Conservation (phyloP, 116 monocot genomes). For the Dioscorea cayenensis region DNA sequence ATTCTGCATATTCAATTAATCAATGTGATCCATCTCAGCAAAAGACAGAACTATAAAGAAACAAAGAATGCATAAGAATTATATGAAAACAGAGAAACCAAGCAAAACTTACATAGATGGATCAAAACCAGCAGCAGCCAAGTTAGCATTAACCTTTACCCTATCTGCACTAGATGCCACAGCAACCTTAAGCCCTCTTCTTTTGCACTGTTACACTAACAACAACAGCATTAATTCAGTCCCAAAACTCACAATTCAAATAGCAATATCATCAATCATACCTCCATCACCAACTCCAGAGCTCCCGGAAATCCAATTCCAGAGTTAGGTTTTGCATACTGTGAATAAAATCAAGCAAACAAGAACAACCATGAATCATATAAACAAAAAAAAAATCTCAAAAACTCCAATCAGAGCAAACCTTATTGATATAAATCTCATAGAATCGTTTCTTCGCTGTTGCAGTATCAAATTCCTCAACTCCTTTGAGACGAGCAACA, state of each 20-base stretch:
- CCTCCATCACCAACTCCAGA: constrained; percentile 78
- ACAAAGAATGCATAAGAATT: not conserved
- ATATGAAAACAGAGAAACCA: not conserved
- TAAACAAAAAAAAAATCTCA: constrained; percentile 1
- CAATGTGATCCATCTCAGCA: not conserved
- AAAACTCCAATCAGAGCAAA: not conserved
- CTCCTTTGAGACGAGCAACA: constrained; percentile 72
- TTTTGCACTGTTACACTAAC: constrained; percentile 56
- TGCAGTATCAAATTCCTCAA: constrained; percentile 54
- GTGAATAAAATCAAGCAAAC: constrained; percentile 11
- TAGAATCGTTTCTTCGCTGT: constrained; percentile 82
- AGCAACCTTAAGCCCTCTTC: constrained; percentile 82
- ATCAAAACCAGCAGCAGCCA: constrained; percentile 81
- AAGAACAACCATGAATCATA: not conserved
- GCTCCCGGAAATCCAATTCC: constrained; percentile 97
- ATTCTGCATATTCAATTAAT: too few relatives aligned
- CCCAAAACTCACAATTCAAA: not conserved
- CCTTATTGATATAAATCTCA: constrained; percentile 93
- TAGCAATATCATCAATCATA: constrained; percentile 9
- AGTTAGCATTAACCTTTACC: constrained; percentile 92
- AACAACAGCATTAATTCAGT: not conserved
- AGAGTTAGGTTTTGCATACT: constrained; percentile 93
- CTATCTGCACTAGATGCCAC: constrained; percentile 97
- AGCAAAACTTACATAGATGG: constrained; percentile 43
- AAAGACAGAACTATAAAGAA: too few relatives aligned